Evolutionary conservation across 768 basidiomycete genomes (phyloP), one percentile per base, ranked within the genome.

Genomic region (Lentinula edodes): DNA sequence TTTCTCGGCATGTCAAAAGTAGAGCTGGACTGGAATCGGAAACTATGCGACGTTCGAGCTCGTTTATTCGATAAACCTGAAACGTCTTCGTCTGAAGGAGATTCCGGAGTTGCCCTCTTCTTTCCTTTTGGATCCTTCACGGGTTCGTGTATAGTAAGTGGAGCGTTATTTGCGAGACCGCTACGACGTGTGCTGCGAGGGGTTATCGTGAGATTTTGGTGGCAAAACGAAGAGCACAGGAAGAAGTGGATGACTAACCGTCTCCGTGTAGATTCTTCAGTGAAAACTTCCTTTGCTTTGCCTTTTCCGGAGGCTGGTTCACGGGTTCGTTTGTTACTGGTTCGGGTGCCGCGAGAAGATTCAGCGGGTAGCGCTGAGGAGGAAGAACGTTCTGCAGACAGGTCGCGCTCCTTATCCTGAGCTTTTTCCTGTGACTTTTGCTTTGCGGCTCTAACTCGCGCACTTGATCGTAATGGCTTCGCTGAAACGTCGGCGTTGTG

Each of bases 61-160:
- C 86, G 89, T 75, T 91, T 90, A 61, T 78, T 78, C 58, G 86
- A 79, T 34, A 83, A 77, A 62, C 78, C 76, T 66, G 78, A 73
- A 53, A 70, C 76, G 72, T 91, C 89, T 71, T 89, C 86, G 74
- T 89, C 89, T 48, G 85, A 84, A 66, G 74, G 75, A 38, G 78
- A 74, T 75, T 93, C 90, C 52, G 89, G 88, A 36, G 80, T 84
- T 42, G 92, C 93, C 68, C 92, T 89, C 78, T 95, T 96, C 86
- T 97, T 97, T 62, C 93, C 95, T 75, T 95, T 95, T 66, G 75
- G 74, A 75, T 93, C 91, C 69, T 81, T 81, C 2, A 76, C 66
- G 53, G 88, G 84, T 80, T 93, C 92, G 86, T 86, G 87, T 74
- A 92, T 93, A 61, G 83, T 76, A 75, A 83, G 73, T 66, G 81